Percentiles rank a stretch among this genome's conserved stretches.
phyloP scores from a whole-genome alignment of 805 yeast species.

The Yarrowia sp. region DNA sequence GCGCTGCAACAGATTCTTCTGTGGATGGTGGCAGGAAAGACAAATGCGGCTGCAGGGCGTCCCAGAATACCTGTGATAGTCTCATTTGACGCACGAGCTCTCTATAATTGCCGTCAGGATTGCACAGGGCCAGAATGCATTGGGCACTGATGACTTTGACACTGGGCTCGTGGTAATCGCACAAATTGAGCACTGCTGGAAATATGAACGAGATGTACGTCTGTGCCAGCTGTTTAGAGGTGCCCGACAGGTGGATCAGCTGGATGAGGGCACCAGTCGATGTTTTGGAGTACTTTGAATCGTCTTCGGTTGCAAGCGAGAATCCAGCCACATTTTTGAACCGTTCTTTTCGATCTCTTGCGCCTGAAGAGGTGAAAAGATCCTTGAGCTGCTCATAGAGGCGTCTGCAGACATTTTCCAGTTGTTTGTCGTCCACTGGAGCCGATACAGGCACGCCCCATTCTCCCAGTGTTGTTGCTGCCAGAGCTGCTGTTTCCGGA shows the following conservation, averaged over 20 bases:
- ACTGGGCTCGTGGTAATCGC: constrained; percentile 34
- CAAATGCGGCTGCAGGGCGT: constrained; percentile 33
- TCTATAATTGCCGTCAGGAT: constrained; percentile 21
- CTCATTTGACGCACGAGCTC: constrained; percentile 30
- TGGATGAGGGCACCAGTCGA: constrained; percentile 1
- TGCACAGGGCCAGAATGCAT: constrained; percentile 20
- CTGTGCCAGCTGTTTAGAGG: constrained; percentile 11
- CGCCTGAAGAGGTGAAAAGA: not conserved
- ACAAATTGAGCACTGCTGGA: constrained; percentile 35
- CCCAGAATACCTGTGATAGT: constrained; percentile 35
- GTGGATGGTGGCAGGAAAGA: constrained; percentile 37
- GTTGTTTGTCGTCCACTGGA: not conserved
- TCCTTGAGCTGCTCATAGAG: not conserved
- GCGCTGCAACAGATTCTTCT: not conserved
- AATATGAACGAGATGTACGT: constrained; percentile 36
- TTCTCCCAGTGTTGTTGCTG: not conserved
- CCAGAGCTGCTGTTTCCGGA: not conserved
- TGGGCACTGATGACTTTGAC: constrained; percentile 33
- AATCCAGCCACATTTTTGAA: constrained; percentile 16
- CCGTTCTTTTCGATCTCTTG: not conserved
- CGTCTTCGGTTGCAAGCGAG: not conserved
- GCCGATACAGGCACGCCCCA: not conserved
- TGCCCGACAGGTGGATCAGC: constrained; percentile 12
- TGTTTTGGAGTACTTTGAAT: not conserved
- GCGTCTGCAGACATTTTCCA: not conserved